Evolutionary conservation across 2,329 filamentous ascomycete species (phyloP).

Genomic region (Grosmannia huntii): DNA sequence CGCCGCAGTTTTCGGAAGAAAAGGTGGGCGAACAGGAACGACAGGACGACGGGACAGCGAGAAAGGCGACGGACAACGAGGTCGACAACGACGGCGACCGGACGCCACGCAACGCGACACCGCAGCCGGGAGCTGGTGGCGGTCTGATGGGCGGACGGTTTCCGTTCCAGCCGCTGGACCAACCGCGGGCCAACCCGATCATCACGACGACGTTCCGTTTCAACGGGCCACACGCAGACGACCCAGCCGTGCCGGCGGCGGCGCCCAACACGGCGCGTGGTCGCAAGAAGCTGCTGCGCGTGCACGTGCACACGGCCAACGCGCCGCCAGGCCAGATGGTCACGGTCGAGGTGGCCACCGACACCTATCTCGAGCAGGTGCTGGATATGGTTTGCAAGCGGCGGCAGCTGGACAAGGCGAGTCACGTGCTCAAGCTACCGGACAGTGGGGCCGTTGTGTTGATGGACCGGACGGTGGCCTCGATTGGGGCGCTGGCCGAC

Average conservation of each 20-base stretch:
- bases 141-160: background rate
- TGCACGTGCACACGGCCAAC: slow-evolving; percentile 60
- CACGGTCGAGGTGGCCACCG: slow-evolving; percentile 63
- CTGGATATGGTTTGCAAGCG: slow-evolving; percentile 68
- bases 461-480: slow-evolving; percentile 65
- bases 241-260: slow-evolving; percentile 34
- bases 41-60: background rate
- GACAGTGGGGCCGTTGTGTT: slow-evolving; percentile 63
- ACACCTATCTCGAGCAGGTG: slow-evolving; percentile 73
- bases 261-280: slow-evolving; percentile 38
- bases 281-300: slow-evolving; percentile 55
- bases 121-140: slow-evolving; percentile 14
- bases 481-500: slow-evolving; percentile 61
- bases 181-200: slow-evolving; percentile 43
- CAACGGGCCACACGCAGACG: slow-evolving; percentile 43
- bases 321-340: slow-evolving; percentile 60
- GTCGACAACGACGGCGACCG: slow-evolving; percentile 8
- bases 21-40: slow-evolving; percentile 10
- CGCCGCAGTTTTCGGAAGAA: slow-evolving; percentile 53
- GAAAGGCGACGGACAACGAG: background rate
- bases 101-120: slow-evolving; percentile 37
- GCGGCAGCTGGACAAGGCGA: slow-evolving; percentile 64
- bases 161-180: slow-evolving; percentile 7
- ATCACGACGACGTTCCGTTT: slow-evolving; percentile 46
- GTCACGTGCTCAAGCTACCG: slow-evolving; percentile 66